Evolutionary conservation across 768 basidiomycete species (phyloP).

Genomic region (Boletus rufocinnamomeus): DNA sequence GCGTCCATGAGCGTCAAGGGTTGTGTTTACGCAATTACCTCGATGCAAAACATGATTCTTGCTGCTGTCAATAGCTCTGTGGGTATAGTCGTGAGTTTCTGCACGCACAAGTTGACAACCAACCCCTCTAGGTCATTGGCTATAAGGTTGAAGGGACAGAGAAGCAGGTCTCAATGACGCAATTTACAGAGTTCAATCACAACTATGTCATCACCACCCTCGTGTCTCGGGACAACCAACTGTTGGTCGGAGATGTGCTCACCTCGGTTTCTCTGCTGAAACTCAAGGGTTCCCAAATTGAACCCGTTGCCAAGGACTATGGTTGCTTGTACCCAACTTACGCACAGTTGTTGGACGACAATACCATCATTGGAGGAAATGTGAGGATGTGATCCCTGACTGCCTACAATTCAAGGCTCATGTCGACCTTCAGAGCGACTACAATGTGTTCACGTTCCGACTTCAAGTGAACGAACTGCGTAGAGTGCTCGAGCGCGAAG

Average conservation of each 20-base stretch:
- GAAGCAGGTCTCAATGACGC: slow-evolving; percentile 34
- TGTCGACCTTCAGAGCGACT: slow-evolving; percentile 50
- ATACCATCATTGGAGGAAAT: slow-evolving; percentile 70
- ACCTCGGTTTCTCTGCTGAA: slow-evolving; percentile 75
- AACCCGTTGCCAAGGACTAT: slow-evolving; percentile 70
- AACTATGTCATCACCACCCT: slow-evolving; percentile 79
- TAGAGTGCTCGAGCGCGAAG: slow-evolving; percentile 58
- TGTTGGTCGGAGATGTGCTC: slow-evolving; percentile 80
- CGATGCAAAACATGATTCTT: slow-evolving; percentile 52
- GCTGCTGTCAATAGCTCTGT: slow-evolving; percentile 81
- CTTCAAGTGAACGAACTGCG: slow-evolving; percentile 46
- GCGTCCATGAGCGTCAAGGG: slow-evolving; percentile 54
- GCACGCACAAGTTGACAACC: not conserved
- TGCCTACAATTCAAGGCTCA: slow-evolving; percentile 11
- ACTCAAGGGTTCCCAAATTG: slow-evolving; percentile 45
- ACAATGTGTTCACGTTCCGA: slow-evolving; percentile 67
- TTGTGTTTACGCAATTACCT: slow-evolving; percentile 66
- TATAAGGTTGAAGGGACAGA: slow-evolving; percentile 43
- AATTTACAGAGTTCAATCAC: slow-evolving; percentile 69
- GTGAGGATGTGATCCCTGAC: slow-evolving; percentile 44
- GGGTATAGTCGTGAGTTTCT: slow-evolving; percentile 26
- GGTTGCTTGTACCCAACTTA: slow-evolving; percentile 72
- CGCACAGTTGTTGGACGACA: slow-evolving; percentile 57
- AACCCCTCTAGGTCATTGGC: slow-evolving; percentile 44
- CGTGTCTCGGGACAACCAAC: slow-evolving; percentile 49